phyloP scores from a whole-genome alignment of 73 alveolate species.

The Durusdinium trenchii region DNA sequence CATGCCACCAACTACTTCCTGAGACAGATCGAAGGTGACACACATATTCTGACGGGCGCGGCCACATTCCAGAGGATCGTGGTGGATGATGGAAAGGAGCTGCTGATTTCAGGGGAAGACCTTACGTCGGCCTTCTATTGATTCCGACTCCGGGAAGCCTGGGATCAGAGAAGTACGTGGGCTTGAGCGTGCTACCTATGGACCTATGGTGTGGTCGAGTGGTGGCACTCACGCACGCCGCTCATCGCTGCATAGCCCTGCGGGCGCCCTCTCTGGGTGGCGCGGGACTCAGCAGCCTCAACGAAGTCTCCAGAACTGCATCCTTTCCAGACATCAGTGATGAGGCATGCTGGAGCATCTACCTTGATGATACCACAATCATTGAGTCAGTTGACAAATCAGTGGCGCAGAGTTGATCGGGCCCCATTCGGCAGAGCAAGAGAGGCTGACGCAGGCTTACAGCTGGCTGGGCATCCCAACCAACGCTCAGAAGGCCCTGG shows the following conservation, averaged over 20 bases:
- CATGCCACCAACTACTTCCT: neutral
- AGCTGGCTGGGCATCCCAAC: conserved; percentile 13
- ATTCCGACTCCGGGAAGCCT: neutral
- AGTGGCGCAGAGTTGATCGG: neutral
- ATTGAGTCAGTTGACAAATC: neutral
- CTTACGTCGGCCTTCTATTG: conserved; percentile 26
- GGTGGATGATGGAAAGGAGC: neutral
- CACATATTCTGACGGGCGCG: neutral
- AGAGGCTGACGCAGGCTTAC: neutral
- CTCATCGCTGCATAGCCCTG: conserved; percentile 33
- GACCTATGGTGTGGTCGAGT: neutral
- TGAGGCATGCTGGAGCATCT: neutral
- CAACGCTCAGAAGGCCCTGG: neutral
- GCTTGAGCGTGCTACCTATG: conserved; percentile 34
- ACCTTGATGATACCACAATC: conserved; percentile 2
- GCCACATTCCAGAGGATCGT: neutral
- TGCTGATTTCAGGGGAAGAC: neutral
- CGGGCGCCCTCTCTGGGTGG: neutral
- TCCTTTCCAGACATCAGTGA: neutral
- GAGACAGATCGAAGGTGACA: conserved; percentile 12
- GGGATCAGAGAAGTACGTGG: neutral
- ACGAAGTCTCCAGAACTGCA: neutral
- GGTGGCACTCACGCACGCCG: conserved; percentile 23
- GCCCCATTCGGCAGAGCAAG: neutral
- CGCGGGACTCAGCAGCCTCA: neutral